Evolutionary conservation across 768 basidiomycete species (phyloP), one percentile per base, ranked within the genome.

Genomic region (Suillus weaverae): DNA sequence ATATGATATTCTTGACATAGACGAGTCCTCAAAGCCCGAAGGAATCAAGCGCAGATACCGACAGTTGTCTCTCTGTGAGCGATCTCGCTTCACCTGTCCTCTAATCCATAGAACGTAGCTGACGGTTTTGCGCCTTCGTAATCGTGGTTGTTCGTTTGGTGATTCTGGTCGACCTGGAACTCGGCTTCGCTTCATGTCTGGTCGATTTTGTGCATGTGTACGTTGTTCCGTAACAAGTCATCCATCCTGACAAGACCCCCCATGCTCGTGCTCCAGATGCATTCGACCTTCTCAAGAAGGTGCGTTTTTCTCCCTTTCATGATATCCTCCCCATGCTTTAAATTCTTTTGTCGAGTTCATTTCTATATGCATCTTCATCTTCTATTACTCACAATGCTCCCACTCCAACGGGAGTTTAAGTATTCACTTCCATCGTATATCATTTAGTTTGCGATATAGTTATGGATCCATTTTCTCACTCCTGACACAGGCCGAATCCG

Each of bases 191-290:
- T 66, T 26, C 2, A 18, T 43, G 39, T 54, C 56, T 57, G 61
- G n/a, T 64, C 13, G 16, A 44, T 63, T 61, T 33, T 62, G 66
- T 71, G 60, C 68, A 69, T 61, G 57, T 62, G 82, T 83, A 83
- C 81, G 81, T 84, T 80, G 67, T 76, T 62, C 74, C 66, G 76
- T 70, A 70, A 67, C 67, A 74, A 95, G 93, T 97, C 78, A 98
- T 99, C 72, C 97, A 99, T 83, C 97, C 97, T 67, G 97, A 99
- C 83, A 99, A 99, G 84, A 91, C 91, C 71, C 81, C 92, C 74
- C 94, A 97, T 79, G 82, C 86, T 35, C 86, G 88, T 71, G 92
- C 94, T 60, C 90, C 94, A 70, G 94, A 97, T 78, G 95, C 95
- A 1, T 97, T 97, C 74, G 95, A 97, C 76, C 73, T 94, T 39